Base-by-base conservation (phyloP, 2,329 filamentous ascomycete genomes). In the Pseudogymnoascus sp. region DNA sequence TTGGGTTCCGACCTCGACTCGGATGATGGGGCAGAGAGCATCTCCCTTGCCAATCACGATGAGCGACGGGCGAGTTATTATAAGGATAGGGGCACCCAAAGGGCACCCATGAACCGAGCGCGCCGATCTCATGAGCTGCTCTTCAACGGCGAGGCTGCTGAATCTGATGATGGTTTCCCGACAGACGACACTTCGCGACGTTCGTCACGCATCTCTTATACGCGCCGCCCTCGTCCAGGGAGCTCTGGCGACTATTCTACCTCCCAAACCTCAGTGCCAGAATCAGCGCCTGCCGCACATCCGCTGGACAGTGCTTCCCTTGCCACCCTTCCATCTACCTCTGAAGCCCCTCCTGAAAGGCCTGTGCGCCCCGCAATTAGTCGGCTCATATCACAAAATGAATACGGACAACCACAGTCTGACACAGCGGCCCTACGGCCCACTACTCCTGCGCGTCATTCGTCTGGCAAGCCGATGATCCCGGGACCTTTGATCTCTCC, bases 21-120 rank as follows among this genome's bases (percentile, higher is more conserved):
- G 3, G 82, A 85, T 28, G 82, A 85, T 47, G 82, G 83, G 35
- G 84, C 87, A 65, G 86, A 87, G 66, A 84, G 81, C 11, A 86
- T 87, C 58, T 80, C 82, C 37, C 78, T 87, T 18, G 71, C 74
- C 1, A 74, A 82, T 41, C 85, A 88, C 69, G 80, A 79, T 20
- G 47, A 65, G 38, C 57, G 37, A 35, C 50, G 14, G 60, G 43
- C 11, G 63, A 68, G 12, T 64, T 68, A 37, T 41, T 35, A n/a
- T 38, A 39, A 8, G 50, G 50, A 25, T 60, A 63, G 7, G 58
- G 65, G 20, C 57, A 38, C 37, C 57, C 63, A 22, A 60, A 60
- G 25, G 63, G 60, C 50, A 3, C 64, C 64, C 7, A n/a, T 20
- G 28, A 34, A 14, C 16, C 39, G 60, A 14, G 54, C 59, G 18